Conservation (phyloP, 441 rosid genomes). For the Croton laevigatus region DNA sequence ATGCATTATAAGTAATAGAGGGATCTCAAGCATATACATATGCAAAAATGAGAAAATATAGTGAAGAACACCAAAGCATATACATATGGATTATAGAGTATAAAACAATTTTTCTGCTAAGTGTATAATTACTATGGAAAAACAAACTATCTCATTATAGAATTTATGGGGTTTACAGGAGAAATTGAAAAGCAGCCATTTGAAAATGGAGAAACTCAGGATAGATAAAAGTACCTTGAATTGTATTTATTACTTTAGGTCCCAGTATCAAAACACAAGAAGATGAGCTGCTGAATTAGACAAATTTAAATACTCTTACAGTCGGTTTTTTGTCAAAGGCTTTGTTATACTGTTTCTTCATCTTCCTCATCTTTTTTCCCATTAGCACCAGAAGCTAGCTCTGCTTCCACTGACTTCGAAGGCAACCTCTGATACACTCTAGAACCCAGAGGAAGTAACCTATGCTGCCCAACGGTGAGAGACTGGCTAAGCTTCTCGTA, state of each 20-base stretch:
- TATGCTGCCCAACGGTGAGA: slow-evolving; percentile 42
- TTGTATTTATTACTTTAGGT: neutral
- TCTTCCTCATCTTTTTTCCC: slow-evolving; percentile 28
- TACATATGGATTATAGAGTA: neutral
- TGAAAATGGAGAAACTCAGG: neutral
- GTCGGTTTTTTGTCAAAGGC: neutral
- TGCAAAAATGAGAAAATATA: neutral
- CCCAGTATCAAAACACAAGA: neutral
- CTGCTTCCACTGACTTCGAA: slow-evolving; percentile 55
- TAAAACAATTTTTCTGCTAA: neutral
- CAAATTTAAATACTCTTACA: neutral
- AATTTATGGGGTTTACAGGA: neutral
- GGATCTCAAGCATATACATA: neutral
- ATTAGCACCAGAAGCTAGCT: slow-evolving; percentile 49
- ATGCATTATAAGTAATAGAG: neutral
- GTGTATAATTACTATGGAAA: neutral
- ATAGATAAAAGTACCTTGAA: neutral
- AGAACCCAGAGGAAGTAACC: slow-evolving; percentile 58
- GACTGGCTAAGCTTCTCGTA: slow-evolving; percentile 61
- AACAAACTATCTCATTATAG: neutral
- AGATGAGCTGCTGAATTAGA: neutral
- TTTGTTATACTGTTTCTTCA: slow-evolving; percentile 38
- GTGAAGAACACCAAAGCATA: neutral
- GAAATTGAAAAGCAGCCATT: neutral
- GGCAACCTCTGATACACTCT: slow-evolving; percentile 64